Conservation (phyloP, 164 flowering plant species). For the Umbellularia californica region DNA sequence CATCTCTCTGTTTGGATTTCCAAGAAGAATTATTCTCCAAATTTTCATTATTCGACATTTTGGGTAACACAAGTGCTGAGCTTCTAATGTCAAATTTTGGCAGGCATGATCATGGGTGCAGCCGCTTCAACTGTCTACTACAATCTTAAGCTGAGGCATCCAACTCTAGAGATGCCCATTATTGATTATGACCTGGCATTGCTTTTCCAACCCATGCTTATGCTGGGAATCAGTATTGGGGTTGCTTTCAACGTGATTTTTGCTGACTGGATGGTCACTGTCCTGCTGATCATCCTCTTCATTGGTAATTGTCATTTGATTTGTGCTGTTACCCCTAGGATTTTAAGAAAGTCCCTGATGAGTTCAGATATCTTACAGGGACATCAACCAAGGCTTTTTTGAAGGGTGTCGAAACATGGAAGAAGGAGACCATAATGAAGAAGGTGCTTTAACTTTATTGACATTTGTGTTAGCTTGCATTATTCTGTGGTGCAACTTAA, state of each 20-base stretch:
- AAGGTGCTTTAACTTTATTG: slow-evolving; percentile 32
- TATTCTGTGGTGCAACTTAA: neutral
- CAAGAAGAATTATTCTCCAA: neutral
- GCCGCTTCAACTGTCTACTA: slow-evolving; percentile 91
- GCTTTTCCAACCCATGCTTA: slow-evolving; percentile 98
- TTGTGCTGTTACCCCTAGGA: neutral
- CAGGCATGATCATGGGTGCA: slow-evolving; percentile 99
- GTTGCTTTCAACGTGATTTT: slow-evolving; percentile 93
- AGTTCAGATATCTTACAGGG: slow-evolving; percentile 31
- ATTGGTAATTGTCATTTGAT: slow-evolving; percentile 43
- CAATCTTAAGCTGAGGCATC: slow-evolving; percentile 90
- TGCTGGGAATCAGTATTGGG: slow-evolving; percentile 95
- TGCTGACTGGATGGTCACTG: slow-evolving; percentile 99
- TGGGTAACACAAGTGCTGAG: slow-evolving; percentile 1
- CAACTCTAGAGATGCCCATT: slow-evolving; percentile 86
- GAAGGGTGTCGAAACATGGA: slow-evolving; percentile 93
- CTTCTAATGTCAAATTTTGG: slow-evolving; percentile 5
- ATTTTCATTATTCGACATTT: neutral
- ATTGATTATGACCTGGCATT: slow-evolving; percentile 94
- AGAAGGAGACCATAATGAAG: slow-evolving; percentile 78
- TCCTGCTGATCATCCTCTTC: slow-evolving; percentile 83
- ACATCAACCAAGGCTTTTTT: slow-evolving; percentile 90
- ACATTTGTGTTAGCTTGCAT: too few relatives aligned
- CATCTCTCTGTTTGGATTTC: neutral
- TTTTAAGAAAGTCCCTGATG: neutral